Evolutionary conservation across 257 asterid genomes (phyloP), one percentile per base, ranked within the genome.

Genomic region (Echium plantagineum): DNA sequence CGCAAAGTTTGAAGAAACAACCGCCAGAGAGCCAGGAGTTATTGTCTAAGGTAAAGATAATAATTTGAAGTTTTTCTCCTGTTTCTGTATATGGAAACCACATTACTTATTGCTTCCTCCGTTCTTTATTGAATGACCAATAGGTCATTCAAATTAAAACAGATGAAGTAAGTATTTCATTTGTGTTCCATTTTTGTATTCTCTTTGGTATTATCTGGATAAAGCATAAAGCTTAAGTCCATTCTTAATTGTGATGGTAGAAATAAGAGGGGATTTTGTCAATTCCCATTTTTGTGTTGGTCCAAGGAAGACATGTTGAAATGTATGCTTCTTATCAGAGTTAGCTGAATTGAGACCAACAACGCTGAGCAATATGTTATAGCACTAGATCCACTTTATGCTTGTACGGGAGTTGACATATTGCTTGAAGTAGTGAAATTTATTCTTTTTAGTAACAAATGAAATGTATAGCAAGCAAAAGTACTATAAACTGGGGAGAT

Each of bases 21-120:
- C 79, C 99, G 52, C 94, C 97, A 0, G 99, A 93, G 83, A 93
- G 99, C 73, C 99, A 83, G 73, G 97, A 89, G 74, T 76, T 93
- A 57, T 90, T 93, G 71, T 78, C 97, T 62, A 93, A 89, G 71
- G 99, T 93, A 83, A 80, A 85, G 48, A 24, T 10, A 7, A 9
- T 13, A 13, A 18, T 21, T 56, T 17, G 5, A 1, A 4, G 57
- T n/a, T 18, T 17, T 53, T 9, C 15, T 53, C 20, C 57, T 4
- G 9, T 53, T 53, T 19, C 22, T 53, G 15, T 21, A n/a, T 53
- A 3, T 53, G 10, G 22, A 52, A 52, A 17, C 12, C 21, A 52
- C 21, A 15, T 12, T 20, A 49, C n/a, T 49, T n/a, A 49, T 49
- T 15, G 4, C 19, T 49, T 15, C 20, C 20, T 15, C n/a, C 7